Evolutionary conservation across 805 yeast species (phyloP), one percentile per base, ranked within the genome.

Genomic region (Starmerella cellae): DNA sequence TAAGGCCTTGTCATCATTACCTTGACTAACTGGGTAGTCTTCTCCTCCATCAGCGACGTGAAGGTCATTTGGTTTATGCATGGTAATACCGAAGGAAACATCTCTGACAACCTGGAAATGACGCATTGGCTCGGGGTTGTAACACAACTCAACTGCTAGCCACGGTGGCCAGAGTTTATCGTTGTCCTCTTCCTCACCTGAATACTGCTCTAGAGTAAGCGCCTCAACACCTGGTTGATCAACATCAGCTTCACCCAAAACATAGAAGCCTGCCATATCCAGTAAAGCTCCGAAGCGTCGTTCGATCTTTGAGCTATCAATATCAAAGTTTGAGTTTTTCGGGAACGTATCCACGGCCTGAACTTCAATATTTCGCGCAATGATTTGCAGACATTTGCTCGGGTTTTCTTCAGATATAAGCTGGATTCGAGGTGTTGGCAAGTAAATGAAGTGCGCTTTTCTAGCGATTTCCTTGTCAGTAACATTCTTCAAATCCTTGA

Each of bases 361-460:
- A 22, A 78, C 57, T 51, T 80, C 79, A 41, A 87, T 74, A 33
- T 65, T 67, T 10, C 88, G 91, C 0, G 94, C 73, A 2, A 81
- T 71, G n/a, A 87, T 66, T 27, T 85, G 58, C 11, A 84, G 67
- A 39, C 82, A 73, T 2, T 80, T 65, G 34, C 73, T 75, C 2
- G 66, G 69, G 21, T 70, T 68, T 41, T 67, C 66, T 24, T 67
- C 68, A 14, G 73, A 66, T 37, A 73, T 68, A 21, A 80, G 53
- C 56, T 87, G 96, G 37, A 85, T 73, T 58, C 88, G 95, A 0
- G 96, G 95, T 22, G 83, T 73, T 5, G 79, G 64, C 34, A 88
- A 65, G 45, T 76, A 76, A 24, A 87, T 67, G 47, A 77, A 64
- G 55, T 75, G 80, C 34, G 80, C 73, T 41, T 77, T 74, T 33